phyloP scores from a whole-genome alignment of 2,329 filamentous ascomycete genomes.

The Trichoderma oligosporum region DNA sequence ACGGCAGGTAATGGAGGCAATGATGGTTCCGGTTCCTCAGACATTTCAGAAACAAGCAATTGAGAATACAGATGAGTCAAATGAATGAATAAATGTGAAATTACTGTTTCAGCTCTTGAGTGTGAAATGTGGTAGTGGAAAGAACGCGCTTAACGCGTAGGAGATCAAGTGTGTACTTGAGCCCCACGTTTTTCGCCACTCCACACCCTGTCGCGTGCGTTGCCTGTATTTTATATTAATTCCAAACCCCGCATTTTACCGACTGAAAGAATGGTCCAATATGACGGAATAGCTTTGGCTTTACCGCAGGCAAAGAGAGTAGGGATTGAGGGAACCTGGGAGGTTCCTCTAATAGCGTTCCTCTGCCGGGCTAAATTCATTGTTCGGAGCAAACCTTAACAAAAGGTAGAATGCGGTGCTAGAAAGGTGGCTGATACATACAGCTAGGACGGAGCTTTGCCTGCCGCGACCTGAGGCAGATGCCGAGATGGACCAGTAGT shows the following conservation, averaged over 20 bases:
- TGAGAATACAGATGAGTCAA: not conserved
- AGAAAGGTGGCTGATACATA: not conserved
- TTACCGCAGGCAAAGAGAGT: too few relatives aligned
- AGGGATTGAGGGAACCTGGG: too few relatives aligned
- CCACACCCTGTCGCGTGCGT: constrained; percentile 3
- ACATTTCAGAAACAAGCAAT: constrained; percentile 1
- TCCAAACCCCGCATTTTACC: not conserved
- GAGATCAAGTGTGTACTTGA: not conserved
- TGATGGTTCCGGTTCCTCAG: constrained; percentile 42
- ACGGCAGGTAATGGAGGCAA: constrained; percentile 39
- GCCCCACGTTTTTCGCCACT: constrained; percentile 7
- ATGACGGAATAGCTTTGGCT: not conserved
- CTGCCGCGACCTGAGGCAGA: not conserved
- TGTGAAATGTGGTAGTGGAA: not conserved
- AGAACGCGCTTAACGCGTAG: constrained; percentile 10
- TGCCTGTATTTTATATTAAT: not conserved
- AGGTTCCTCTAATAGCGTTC: too few relatives aligned
- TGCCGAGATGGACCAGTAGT: not conserved
- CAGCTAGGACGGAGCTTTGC: too few relatives aligned
- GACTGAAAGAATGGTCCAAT: not conserved
- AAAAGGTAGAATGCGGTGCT: not conserved
- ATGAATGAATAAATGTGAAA: not conserved
- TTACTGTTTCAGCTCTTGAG: not conserved
- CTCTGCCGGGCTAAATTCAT: not conserved
- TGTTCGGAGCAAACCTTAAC: not conserved